These are phyloP conservation scores for Thamnidium elegans DNA, from an alignment of 192 early-diverging fungal genomes.

Conservation along the genomic window DNA sequence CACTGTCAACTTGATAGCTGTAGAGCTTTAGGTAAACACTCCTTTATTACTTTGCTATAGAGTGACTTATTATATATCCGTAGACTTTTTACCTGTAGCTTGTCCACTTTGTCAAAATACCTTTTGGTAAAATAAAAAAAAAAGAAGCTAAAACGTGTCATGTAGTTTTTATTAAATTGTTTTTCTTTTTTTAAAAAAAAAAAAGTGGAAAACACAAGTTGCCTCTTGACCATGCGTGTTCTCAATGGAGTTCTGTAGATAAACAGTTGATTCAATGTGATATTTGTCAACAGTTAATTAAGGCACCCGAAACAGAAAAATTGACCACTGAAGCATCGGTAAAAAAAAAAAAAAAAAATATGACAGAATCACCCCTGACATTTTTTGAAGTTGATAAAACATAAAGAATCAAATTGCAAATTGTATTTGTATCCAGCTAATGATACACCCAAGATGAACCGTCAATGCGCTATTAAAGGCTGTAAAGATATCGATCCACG, in stretches of 20 bases:
- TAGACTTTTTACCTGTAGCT: slow-evolving; percentile 14
- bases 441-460: background rate
- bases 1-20: slow-evolving; percentile 10
- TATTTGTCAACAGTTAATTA: slow-evolving; percentile 8
- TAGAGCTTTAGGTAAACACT: slow-evolving; percentile 8
- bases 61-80: background rate
- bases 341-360: too few species aligned
- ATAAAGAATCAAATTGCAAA: slow-evolving; percentile 8
- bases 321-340: background rate
- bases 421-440: background rate
- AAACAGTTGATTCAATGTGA: slow-evolving; percentile 12
- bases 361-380: background rate
- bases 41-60: background rate
- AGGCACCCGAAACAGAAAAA: background rate
- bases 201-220: slow-evolving; percentile 9
- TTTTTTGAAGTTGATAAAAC: slow-evolving; percentile 7
- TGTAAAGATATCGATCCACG: slow-evolving; percentile 17
- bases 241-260: background rate
- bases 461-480: slow-evolving; percentile 1
- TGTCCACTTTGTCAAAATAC: slow-evolving; percentile 13
- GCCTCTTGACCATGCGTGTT: slow-evolving; percentile 9
- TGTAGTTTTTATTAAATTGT: background rate
- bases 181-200: background rate
- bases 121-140: slow-evolving; percentile 16
- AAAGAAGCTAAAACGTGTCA: background rate